Base-by-base conservation (phyloP, 2,329 filamentous ascomycete genomes). In the Aspergillus melleus region DNA sequence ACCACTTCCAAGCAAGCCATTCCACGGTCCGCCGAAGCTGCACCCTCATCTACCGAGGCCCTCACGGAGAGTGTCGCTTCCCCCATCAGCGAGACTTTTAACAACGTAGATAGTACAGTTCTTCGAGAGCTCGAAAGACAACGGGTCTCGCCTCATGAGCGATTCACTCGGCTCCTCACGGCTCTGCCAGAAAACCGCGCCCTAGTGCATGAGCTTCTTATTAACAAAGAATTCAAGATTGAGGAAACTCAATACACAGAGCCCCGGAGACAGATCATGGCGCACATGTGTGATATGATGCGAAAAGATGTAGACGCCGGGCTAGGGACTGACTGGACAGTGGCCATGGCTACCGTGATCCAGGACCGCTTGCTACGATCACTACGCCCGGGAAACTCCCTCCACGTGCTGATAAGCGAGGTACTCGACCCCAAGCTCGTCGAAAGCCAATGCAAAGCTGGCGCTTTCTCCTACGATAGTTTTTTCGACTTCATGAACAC, bases 271-370 rank as follows among this genome's bases (percentile, higher is more conserved):
- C 79, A 81, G 39, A 75, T 88, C 49, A 87, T 88, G 72, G 79
- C 84, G 54, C 80, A 81, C 64, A 81, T 87, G 64, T 88, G 84
- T 67, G 80, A 81, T 53, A 80, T 79, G 65, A 87, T 87, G 85
- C 82, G 82, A 61, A 76, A 70, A 58, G 85, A 83, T 57, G 84
- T 86, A 52, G 82, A 83, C 63, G 77, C 80, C 29, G 84, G 83
- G 19, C 77, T 83, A 55, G 83, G 83, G 19, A 80, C 81, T 4
- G 73, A 79, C 19, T 89, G 86, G 86, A 88, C 84, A 16, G 80
- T 86, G 22, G 84, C 85, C n/a, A 87, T 88, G 79, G 86, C 86
- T n/a, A 84, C 87, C 50, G 85, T 88, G 61, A 84, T 89, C 49
- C 81, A 85, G 52, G 82, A 83, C 54, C 87, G 87, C 66, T 76